Base-by-base conservation (phyloP, 1,284 basidiomycete genomes). In the Salmacisia buchloeana region DNA sequence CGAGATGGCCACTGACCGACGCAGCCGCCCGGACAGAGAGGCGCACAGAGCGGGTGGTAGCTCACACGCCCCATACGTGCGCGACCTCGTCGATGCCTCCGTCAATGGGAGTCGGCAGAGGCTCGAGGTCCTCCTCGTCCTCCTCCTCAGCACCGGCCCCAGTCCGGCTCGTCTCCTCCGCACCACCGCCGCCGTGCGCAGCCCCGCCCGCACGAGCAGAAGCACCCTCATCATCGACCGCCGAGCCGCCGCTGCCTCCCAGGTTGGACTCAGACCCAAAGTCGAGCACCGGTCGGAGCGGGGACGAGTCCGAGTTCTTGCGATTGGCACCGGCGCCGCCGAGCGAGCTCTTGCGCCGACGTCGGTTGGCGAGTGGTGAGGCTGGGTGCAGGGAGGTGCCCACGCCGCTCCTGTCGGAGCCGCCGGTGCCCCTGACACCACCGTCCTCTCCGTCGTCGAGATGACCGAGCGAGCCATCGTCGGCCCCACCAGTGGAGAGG, bases 21-120 rank as follows among this genome's bases (percentile, higher is more conserved):
- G n/a, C n/a, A n/a, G n/a, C n/a, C n/a, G n/a, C n/a, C n/a, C n/a
- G n/a, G n/a, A n/a, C n/a, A n/a, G n/a, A n/a, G n/a, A n/a, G n/a
- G n/a, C n/a, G n/a, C n/a, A n/a, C n/a, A n/a, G n/a, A n/a, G n/a
- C n/a, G n/a, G n/a, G n/a, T n/a, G n/a, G n/a, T n/a, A n/a, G n/a
- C n/a, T 54, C 49, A 54, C 34, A 54, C 49, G 21, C 49, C 49
- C 49, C 49, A 54, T 3, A 54, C 27, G 34, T 54, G 49, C 7
- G 49, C 49, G 15, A 69, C 43, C 46, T 66, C 58, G 35, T 77
- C 76, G 21, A 77, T 76, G 23, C 76, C 74, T 1, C 71, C 71
- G 23, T 69, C 72, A 59, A 73, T 71, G 46, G 69, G 76, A 29
- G 41, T 61, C 13, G 45, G 46, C 23, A 61, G 39, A 18, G 63